phyloP scores from a whole-genome alignment of 1,284 basidiomycete genomes.

The Acaromyces ingoldii region DNA sequence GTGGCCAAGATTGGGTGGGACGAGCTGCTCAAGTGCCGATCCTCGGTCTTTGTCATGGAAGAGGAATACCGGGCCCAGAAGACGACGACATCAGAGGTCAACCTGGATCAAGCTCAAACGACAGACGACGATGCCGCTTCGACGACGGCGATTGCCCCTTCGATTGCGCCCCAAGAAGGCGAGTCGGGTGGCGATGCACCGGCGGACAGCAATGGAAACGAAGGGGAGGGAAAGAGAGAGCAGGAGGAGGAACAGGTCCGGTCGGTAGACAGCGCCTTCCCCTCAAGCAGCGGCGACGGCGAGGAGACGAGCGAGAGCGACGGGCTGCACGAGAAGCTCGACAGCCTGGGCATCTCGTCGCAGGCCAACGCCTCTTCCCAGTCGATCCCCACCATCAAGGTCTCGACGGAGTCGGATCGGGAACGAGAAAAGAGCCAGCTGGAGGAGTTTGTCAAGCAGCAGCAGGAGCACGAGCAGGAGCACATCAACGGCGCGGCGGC shows the following conservation, averaged over 20 bases:
- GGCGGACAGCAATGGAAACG: conserved; percentile 2
- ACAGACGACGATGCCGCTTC: conserved; percentile 3
- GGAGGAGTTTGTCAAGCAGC: conserved; percentile 44
- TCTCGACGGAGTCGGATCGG: conserved; percentile 73
- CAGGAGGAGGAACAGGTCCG: neutral
- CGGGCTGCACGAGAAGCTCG: conserved; percentile 6
- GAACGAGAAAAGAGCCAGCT: conserved; percentile 55
- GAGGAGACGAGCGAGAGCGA: conserved; percentile 6
- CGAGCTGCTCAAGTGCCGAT: conserved; percentile 88
- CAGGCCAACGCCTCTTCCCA: conserved; percentile 38
- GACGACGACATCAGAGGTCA: conserved; percentile 22
- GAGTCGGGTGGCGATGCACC: conserved; percentile 10
- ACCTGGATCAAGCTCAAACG: neutral
- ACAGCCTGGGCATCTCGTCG: conserved; percentile 25
- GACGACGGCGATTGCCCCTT: neutral
- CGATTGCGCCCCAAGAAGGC: conserved; percentile 11
- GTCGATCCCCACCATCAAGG: conserved; percentile 76
- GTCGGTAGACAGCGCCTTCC: neutral
- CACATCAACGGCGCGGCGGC: neutral
- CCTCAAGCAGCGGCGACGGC: neutral
- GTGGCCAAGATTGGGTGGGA: conserved; percentile 97
- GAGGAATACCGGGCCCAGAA: conserved; percentile 81
- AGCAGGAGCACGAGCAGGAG: conserved; percentile 19
- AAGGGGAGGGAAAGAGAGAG: neutral
- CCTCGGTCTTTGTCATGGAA: conserved; percentile 97